A percentile compares a stretch with the other conserved stretches of the same genome.
These are phyloP conservation scores for Tardiomyces depauwii DNA, from an alignment of 1,139 yeast species.

Conservation along the genomic window DNA sequence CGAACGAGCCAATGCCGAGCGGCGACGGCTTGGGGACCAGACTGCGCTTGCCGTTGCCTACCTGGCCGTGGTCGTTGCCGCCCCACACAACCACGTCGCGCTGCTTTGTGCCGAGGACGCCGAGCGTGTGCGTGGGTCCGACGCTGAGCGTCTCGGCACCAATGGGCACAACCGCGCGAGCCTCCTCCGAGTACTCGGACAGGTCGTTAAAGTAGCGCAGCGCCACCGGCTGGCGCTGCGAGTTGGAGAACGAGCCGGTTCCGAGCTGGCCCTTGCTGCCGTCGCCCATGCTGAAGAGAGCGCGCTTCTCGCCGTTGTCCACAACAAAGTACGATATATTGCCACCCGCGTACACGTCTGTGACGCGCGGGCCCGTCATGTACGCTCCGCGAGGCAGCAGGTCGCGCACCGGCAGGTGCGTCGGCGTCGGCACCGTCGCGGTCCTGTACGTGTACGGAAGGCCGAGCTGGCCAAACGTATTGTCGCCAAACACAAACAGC, in stretches of 20 bases:
- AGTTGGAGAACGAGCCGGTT: conserved; percentile 61
- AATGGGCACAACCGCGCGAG: conserved; percentile 30
- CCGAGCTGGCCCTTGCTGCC: conserved; percentile 90
- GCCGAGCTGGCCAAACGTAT: conserved; percentile 77
- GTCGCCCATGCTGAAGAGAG: conserved; percentile 53
- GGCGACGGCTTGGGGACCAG: conserved; percentile 46
- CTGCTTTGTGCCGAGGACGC: conserved; percentile 32
- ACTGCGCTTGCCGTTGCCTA: conserved; percentile 68
- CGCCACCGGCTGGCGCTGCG: conserved; percentile 54
- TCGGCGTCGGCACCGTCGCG: conserved; percentile 62
- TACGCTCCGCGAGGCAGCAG: conserved; percentile 26
- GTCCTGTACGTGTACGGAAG: conserved; percentile 52
- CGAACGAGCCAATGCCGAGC: neutral
- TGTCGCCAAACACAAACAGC: conserved; percentile 78
- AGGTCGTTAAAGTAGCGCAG: conserved; percentile 37
- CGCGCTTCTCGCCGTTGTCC: conserved; percentile 14
- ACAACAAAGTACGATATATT: conserved; percentile 43
- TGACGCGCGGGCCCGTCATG: conserved; percentile 16
- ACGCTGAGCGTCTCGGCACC: conserved; percentile 42
- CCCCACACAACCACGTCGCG: conserved; percentile 72
- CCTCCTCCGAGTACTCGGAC: conserved; percentile 30
- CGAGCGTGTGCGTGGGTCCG: conserved; percentile 57
- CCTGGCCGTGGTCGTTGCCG: conserved; percentile 67
- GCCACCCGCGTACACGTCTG: conserved; percentile 54
- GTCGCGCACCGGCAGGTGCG: conserved; percentile 33